phyloP scores from a whole-genome alignment of 768 basidiomycete species.

The Myochromella boudieri region DNA sequence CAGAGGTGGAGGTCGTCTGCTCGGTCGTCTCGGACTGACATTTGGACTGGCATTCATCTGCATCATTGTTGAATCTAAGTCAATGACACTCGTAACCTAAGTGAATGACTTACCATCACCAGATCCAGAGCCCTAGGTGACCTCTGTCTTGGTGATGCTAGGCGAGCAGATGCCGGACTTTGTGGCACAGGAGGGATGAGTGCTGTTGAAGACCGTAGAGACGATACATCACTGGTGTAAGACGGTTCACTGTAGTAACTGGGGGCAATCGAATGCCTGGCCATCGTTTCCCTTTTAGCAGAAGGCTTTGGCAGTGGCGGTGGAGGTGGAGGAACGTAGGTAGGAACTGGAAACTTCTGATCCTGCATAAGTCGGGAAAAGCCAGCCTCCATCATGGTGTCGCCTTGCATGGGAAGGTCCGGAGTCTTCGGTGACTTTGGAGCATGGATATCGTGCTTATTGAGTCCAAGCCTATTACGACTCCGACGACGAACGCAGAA shows the following conservation, averaged over 20 bases:
- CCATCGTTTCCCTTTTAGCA: slow-evolving; percentile 11
- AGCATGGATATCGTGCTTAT: slow-evolving; percentile 24
- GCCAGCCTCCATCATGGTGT: slow-evolving; percentile 28
- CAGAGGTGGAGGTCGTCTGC: slow-evolving; percentile 28
- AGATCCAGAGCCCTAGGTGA: slow-evolving; percentile 5
- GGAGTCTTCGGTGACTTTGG: slow-evolving; percentile 25
- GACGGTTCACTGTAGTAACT: slow-evolving; percentile 36
- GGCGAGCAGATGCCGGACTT: slow-evolving; percentile 12
- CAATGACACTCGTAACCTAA: slow-evolving; percentile 6
- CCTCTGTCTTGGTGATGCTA: slow-evolving; percentile 4
- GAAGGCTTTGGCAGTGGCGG: slow-evolving; percentile 5
- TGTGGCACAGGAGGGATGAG: slow-evolving; percentile 25
- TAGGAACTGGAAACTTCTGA: slow-evolving; percentile 23
- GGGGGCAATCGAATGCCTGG: slow-evolving; percentile 35
- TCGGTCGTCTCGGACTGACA: slow-evolving; percentile 27
- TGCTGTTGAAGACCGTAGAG: slow-evolving; percentile 26
- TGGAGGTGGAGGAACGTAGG: slow-evolving; percentile 20
- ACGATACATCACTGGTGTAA: slow-evolving; percentile 23
- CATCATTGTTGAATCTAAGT: slow-evolving; percentile 7
- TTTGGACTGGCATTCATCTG: slow-evolving; percentile 17
- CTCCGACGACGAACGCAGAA: slow-evolving; percentile 25
- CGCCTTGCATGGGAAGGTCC: slow-evolving; percentile 32
- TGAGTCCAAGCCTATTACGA: slow-evolving; percentile 11
- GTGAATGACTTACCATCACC: slow-evolving; percentile 10
- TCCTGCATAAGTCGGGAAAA: slow-evolving; percentile 8